A percentile compares a stretch with the other conserved stretches of the same genome.
Conservation (phyloP, 257 asterid genomes). For the Petunia secreta region DNA sequence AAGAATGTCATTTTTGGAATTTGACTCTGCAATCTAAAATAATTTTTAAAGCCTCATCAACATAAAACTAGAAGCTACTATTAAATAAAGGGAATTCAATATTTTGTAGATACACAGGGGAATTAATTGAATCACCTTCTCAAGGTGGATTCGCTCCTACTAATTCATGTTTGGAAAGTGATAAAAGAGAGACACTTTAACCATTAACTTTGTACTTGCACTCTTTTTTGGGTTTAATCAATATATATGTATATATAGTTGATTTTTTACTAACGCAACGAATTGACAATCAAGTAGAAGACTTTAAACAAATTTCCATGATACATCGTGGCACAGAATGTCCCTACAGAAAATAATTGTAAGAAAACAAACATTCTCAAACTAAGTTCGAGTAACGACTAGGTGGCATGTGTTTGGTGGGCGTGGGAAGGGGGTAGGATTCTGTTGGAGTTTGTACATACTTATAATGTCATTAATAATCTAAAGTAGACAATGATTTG, state of each 20-base stretch:
- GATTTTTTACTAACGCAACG: not conserved
- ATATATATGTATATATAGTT: not conserved
- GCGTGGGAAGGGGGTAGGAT: not conserved
- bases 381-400: not conserved
- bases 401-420: conserved; percentile 2
- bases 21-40: too few relatives aligned
- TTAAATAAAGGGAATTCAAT: too few relatives aligned
- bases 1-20: too few relatives aligned
- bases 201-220: too few relatives aligned
- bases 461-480: not conserved
- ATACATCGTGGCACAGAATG: not conserved
- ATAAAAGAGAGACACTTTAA: too few relatives aligned
- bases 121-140: too few relatives aligned
- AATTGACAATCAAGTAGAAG: not conserved
- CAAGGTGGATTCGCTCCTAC: too few relatives aligned
- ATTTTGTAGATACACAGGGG: too few relatives aligned
- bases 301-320: not conserved
- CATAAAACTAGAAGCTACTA: too few relatives aligned
- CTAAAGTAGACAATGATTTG: not conserved
- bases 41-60: too few relatives aligned
- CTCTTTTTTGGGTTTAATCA: too few relatives aligned
- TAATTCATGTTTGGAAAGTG: too few relatives aligned
- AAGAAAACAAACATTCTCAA: conserved; percentile 12
- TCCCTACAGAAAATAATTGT: not conserved
- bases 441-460: not conserved